phyloP scores from a whole-genome alignment of 768 basidiomycete species.

The Suillus alpinus region DNA sequence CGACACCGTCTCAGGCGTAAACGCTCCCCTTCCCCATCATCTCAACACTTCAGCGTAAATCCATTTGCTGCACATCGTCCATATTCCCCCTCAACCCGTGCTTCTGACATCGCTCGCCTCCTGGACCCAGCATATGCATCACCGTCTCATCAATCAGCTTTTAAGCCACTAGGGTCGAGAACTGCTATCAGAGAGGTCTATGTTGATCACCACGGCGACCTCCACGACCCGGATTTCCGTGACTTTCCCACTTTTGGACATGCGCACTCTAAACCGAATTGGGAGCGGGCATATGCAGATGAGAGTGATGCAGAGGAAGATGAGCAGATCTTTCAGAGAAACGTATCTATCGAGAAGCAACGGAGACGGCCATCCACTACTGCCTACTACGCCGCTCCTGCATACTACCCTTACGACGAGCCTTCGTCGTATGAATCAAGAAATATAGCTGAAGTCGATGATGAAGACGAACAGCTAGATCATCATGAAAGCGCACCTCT shows the following conservation, averaged over 20 bases:
- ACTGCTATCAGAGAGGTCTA: slow-evolving; percentile 37
- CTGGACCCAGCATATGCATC: slow-evolving; percentile 62
- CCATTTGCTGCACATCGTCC: slow-evolving; percentile 18
- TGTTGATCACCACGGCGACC: slow-evolving; percentile 58
- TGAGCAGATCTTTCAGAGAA: slow-evolving; percentile 15
- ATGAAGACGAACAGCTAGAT: slow-evolving; percentile 17
- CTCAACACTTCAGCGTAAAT: slow-evolving; percentile 12
- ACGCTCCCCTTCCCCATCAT: slow-evolving; percentile 27
- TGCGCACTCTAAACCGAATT: slow-evolving; percentile 23
- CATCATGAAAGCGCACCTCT: slow-evolving; percentile 20
- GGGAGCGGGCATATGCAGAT: slow-evolving; percentile 32
- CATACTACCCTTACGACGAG: slow-evolving; percentile 27
- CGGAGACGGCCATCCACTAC: slow-evolving; percentile 24
- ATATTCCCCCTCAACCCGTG: slow-evolving; percentile 37
- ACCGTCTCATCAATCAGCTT: slow-evolving; percentile 26
- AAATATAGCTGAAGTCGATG: slow-evolving; percentile 22
- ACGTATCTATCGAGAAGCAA: slow-evolving; percentile 18
- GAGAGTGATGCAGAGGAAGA: slow-evolving; percentile 33
- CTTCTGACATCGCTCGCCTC: slow-evolving; percentile 56
- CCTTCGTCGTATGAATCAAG: slow-evolving; percentile 30
- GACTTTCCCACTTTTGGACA: slow-evolving; percentile 49
- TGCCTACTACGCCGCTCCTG: slow-evolving; percentile 19
- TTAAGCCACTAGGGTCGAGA: slow-evolving; percentile 16
- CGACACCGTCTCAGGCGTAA: slow-evolving; percentile 24
- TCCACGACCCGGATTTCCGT: slow-evolving; percentile 68